A percentile compares a stretch with the other conserved stretches of the same genome.
Evolutionary conservation across 2,329 filamentous ascomycete genomes (phyloP).

Genomic region (Microthyrium microscopicum): DNA sequence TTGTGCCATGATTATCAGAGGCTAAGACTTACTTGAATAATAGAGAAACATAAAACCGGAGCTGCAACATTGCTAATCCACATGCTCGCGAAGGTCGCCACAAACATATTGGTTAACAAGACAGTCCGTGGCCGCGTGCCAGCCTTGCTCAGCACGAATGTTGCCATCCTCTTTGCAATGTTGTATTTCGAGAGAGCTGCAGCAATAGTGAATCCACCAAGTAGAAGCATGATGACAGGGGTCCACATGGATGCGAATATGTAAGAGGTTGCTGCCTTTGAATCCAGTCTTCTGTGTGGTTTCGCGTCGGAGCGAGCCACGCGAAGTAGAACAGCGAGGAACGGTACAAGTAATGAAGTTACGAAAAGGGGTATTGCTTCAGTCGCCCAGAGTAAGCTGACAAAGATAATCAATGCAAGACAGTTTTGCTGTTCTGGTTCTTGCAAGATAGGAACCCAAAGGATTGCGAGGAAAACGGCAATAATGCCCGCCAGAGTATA

Average conservation of each 20-base stretch:
- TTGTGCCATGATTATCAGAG: not conserved
- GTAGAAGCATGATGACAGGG: conserved; percentile 91
- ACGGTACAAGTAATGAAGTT: conserved; percentile 83
- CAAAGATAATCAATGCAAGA: conserved; percentile 80
- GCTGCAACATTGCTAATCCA: conserved; percentile 98
- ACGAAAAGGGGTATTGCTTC: conserved; percentile 96
- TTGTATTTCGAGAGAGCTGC: conserved; percentile 93
- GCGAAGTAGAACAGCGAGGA: conserved; percentile 71
- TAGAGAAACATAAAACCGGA: conserved; percentile 90
- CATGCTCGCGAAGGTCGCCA: conserved; percentile 95
- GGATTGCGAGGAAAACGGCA: conserved; percentile 53
- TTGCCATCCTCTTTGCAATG: conserved; percentile 94
- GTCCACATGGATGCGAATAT: conserved; percentile 98
- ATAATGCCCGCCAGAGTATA: conserved; percentile 57
- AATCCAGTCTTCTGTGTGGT: conserved; percentile 53
- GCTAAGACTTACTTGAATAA: conserved; percentile 57
- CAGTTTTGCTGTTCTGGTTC: conserved; percentile 90
- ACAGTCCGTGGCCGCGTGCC: conserved; percentile 81
- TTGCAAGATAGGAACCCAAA: conserved; percentile 68
- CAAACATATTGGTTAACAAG: conserved; percentile 94
- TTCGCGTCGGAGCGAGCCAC: conserved; percentile 66
- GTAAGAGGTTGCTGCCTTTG: conserved; percentile 64
- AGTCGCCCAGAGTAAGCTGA: conserved; percentile 89
- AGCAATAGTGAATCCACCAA: conserved; percentile 90
- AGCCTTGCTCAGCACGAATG: conserved; percentile 88